Base-by-base conservation (phyloP, 352 stramenopile genomes). In the Phytopythium cucurbitacearum region DNA sequence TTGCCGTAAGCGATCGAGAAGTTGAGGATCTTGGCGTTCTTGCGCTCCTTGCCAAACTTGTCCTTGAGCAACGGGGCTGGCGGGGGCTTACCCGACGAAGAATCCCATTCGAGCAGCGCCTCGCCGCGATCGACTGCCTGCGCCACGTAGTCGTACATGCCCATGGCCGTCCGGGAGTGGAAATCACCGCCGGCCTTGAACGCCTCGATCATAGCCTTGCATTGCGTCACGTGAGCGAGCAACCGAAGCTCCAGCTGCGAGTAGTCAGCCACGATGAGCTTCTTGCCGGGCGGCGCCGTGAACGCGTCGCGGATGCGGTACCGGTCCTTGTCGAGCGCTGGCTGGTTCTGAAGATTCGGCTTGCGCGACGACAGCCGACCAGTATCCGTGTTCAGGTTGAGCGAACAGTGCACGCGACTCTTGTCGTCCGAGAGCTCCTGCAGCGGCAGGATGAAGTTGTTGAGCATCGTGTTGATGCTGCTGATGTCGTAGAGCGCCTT, bases 1-100 rank as follows among this genome's bases (percentile, higher is more conserved):
- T 99, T 99, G 21, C 98, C 98, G 66, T 99, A 99, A 6, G 98
- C 97, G 60, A 99, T 99, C 11, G 94, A 99, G 61, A 99, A 99
- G 67, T 99, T 99, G 15, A 99, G 79, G 15, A 98, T 98, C 64
- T 99, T 99, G 10, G 97, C 97, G 54, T 99, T 98, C 46, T 98
- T 87, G 44, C 97, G 87, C 73, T 99, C 97, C 5, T 94, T 94
- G 15, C 85, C 95, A 67, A 96, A 99, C 62, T 97, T 87, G 71
- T 99, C 97, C 69, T 99, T 99, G 15, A 99, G 76, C 53, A 99
- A 68, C 10, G 97, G 97, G 47, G 94, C 97, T 6, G 87, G 78
- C 8, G 94, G 86, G 33, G 69, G 62, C 41, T 89, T 73, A 21
- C 94, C 94, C 34, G 96, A 92, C 4, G 75, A 76, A 56, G 91